Conservation (phyloP, 2,329 filamentous ascomycete genomes). For the Sporothrix sp. region DNA sequence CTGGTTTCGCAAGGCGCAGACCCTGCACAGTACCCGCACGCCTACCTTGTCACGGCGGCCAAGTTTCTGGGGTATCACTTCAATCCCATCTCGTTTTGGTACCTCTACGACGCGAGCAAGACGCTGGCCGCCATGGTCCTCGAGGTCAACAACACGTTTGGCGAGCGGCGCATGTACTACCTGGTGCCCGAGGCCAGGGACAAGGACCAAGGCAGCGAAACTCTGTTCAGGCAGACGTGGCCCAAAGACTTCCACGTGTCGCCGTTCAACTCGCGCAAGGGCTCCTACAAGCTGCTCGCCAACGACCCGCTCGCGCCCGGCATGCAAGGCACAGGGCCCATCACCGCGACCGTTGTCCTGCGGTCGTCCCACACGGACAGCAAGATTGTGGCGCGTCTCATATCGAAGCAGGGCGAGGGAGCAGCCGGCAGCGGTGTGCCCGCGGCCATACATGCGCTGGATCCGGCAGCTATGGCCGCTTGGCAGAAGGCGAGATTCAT, state of each 20-base stretch:
- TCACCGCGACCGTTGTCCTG: conserved; percentile 53
- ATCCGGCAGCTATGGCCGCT: conserved; percentile 37
- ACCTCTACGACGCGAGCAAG: conserved; percentile 53
- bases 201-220: conserved; percentile 2
- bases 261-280: conserved; percentile 58
- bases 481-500: conserved; percentile 39
- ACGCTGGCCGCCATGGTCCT: conserved; percentile 55
- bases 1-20: conserved; percentile 47
- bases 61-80: conserved; percentile 61
- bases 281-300: conserved; percentile 41
- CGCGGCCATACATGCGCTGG: conserved; percentile 22
- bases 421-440: conserved; percentile 26
- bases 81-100: conserved; percentile 73
- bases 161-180: conserved; percentile 58
- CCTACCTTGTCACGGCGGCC: conserved; percentile 62
- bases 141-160: conserved; percentile 71
- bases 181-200: conserved; percentile 24
- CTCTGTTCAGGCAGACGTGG: conserved; percentile 43
- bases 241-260: conserved; percentile 68
- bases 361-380: conserved; percentile 48
- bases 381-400: conserved; percentile 53
- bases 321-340: conserved; percentile 29
- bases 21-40: conserved; percentile 51
- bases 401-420: conserved; percentile 34
- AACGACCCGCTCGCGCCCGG: conserved; percentile 36